phyloP scores from a whole-genome alignment of 2,329 filamentous ascomycete genomes.

The Hypoxylon rubiginosum region DNA sequence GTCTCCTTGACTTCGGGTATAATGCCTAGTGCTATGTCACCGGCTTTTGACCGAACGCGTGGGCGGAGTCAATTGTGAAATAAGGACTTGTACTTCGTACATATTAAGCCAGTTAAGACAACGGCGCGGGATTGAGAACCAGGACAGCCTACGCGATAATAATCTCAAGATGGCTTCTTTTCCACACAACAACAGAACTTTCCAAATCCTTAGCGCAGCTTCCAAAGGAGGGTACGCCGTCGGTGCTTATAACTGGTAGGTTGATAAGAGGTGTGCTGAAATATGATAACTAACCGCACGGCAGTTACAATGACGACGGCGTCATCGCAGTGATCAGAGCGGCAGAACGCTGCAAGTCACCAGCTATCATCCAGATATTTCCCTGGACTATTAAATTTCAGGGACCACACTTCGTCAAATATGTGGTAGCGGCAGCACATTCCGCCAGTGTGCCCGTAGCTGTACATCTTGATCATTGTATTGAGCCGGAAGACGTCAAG shows the following conservation, averaged over 20 bases:
- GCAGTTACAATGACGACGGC: slow-evolving; percentile 70
- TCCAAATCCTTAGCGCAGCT: slow-evolving; percentile 62
- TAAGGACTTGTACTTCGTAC: too few relatives aligned
- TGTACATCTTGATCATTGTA: slow-evolving; percentile 72
- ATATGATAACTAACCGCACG: not conserved
- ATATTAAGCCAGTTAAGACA: not conserved
- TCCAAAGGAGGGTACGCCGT: slow-evolving; percentile 60
- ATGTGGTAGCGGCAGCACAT: slow-evolving; percentile 62
- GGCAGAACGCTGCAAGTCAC: slow-evolving; percentile 70
- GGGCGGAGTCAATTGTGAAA: not conserved
- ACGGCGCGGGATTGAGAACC: not conserved
- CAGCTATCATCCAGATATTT: slow-evolving; percentile 75
- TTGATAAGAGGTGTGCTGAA: not conserved
- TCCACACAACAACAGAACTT: slow-evolving; percentile 43
- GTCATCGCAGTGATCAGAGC: slow-evolving; percentile 73
- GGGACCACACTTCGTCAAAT: slow-evolving; percentile 61
- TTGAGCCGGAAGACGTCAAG: slow-evolving; percentile 50
- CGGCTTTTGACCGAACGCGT: not conserved
- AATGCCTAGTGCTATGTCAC: not conserved
- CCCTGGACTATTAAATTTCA: slow-evolving; percentile 75
- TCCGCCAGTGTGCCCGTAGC: slow-evolving; percentile 65
- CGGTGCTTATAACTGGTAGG: slow-evolving; percentile 61
- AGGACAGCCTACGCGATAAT: not conserved
- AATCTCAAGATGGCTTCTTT: slow-evolving; percentile 10
- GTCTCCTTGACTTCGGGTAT: too few relatives aligned